Percentiles rank a stretch among this genome's conserved stretches.
phyloP scores from a whole-genome alignment of 441 rosid genomes.

The Aquilaria agallochum region DNA sequence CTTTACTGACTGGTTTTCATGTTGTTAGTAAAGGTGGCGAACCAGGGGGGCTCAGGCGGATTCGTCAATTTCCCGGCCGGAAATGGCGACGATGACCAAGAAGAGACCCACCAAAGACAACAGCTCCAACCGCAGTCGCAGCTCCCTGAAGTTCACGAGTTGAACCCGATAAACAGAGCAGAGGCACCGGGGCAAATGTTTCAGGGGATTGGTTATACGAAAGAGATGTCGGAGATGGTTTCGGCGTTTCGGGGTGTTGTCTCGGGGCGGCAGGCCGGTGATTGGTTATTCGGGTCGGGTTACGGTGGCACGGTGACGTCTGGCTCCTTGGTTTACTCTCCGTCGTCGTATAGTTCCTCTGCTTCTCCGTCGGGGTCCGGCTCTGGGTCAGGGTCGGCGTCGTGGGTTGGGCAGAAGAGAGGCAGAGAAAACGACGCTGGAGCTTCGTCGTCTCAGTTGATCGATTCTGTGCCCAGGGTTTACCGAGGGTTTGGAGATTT shows the following conservation, averaged over 20 bases:
- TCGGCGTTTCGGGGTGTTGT: constrained; percentile 48
- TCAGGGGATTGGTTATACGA: constrained; percentile 17
- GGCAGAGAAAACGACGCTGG: constrained; percentile 34
- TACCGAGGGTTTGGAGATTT: constrained; percentile 28
- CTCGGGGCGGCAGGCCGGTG: constrained; percentile 22
- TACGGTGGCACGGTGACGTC: constrained; percentile 14
- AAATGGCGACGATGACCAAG: constrained; percentile 15
- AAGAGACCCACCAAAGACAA: constrained; percentile 9
- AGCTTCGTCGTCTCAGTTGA: constrained; percentile 17
- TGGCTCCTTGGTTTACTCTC: constrained; percentile 18
- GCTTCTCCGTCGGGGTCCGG: not conserved
- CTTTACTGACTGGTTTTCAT: constrained; percentile 12
- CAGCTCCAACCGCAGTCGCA: constrained; percentile 8
- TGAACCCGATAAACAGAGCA: constrained; percentile 3
- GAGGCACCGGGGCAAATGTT: constrained; percentile 12
- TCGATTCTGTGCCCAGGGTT: constrained; percentile 27
- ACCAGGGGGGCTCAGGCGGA: constrained; percentile 29
- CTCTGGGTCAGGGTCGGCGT: constrained; percentile 26
- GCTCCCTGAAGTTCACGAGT: constrained; percentile 5
- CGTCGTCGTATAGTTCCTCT: constrained; percentile 15
- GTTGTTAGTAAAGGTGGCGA: constrained; percentile 47
- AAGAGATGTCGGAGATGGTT: constrained; percentile 51
- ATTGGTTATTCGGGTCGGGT: constrained; percentile 11
- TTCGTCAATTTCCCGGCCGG: constrained; percentile 13
- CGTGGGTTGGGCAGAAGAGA: constrained; percentile 48